A percentile compares a stretch with the other conserved stretches of the same genome.
Conservation (phyloP, 2,329 filamentous ascomycete genomes). For the Epichloe gansuensis region DNA sequence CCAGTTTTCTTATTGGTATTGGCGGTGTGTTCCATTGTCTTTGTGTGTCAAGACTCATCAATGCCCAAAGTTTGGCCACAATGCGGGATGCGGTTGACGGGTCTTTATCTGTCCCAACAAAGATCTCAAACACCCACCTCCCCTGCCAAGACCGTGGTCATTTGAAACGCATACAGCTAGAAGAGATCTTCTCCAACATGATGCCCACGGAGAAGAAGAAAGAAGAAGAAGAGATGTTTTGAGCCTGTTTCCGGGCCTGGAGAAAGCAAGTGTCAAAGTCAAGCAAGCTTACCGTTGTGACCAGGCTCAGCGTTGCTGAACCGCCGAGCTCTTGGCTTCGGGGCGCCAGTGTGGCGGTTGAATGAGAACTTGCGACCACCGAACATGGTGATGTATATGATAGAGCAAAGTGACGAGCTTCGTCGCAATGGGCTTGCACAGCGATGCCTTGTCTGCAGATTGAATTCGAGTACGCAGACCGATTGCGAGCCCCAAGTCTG, state of each 20-base stretch:
- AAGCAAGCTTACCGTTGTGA: constrained; percentile 34
- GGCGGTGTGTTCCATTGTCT: background rate
- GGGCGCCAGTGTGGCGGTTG: constrained; percentile 51
- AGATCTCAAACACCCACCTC: background rate
- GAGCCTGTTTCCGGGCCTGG: background rate
- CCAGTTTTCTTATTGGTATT: background rate
- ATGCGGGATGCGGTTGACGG: background rate
- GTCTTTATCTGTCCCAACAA: background rate
- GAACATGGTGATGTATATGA: constrained; percentile 28
- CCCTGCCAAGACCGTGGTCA: background rate
- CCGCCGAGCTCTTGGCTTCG: constrained; percentile 38
- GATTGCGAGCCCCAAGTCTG: background rate
- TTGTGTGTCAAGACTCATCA: background rate
- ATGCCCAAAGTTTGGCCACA: background rate
- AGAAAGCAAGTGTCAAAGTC: background rate
- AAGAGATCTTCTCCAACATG: background rate
- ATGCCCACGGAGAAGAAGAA: background rate
- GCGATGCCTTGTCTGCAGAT: background rate
- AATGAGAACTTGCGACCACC: constrained; percentile 52
- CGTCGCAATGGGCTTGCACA: background rate
- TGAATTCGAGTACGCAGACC: background rate
- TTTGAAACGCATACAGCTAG: background rate
- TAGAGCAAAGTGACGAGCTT: background rate
- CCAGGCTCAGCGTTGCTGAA: constrained; percentile 48
- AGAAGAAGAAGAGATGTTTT: background rate